Conservation (phyloP, 169 alveolate genomes). For the Cyclospora cayetanensis region DNA sequence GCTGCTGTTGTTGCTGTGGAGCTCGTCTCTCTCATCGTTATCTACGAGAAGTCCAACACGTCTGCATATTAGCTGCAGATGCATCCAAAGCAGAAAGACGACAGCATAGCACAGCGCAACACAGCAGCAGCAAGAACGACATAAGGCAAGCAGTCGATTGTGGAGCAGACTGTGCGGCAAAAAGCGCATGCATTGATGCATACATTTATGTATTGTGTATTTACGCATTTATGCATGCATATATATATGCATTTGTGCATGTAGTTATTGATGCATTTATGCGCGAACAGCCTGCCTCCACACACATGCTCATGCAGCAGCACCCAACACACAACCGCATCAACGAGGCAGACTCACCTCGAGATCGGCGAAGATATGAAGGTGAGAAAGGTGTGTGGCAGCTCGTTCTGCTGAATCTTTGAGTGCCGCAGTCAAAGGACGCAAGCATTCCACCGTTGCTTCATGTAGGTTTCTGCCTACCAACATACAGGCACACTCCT, state of each 20-base stretch:
- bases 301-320: too few relatives aligned
- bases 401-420: slow-evolving; percentile 37
- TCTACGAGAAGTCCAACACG: neutral
- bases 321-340: slow-evolving; percentile 9
- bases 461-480: neutral
- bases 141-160: neutral
- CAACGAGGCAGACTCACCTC: slow-evolving; percentile 39
- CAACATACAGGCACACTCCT: neutral
- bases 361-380: neutral
- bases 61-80: neutral
- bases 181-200: too few relatives aligned
- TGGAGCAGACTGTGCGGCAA: neutral
- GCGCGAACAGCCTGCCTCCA: too few relatives aligned
- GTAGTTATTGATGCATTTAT: too few relatives aligned
- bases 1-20: neutral
- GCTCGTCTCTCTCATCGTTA: neutral
- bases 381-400: neutral
- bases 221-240: too few relatives aligned
- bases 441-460: neutral
- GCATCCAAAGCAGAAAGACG: neutral
- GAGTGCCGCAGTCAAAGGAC: slow-evolving; percentile 55
- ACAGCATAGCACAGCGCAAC: neutral
- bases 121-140: neutral
- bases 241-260: too few relatives aligned
- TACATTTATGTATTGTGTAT: too few relatives aligned